Evolutionary conservation across 2,329 filamentous ascomycete species (phyloP), one percentile per base, ranked within the genome.

Genomic region (Rosellinia necatrix): DNA sequence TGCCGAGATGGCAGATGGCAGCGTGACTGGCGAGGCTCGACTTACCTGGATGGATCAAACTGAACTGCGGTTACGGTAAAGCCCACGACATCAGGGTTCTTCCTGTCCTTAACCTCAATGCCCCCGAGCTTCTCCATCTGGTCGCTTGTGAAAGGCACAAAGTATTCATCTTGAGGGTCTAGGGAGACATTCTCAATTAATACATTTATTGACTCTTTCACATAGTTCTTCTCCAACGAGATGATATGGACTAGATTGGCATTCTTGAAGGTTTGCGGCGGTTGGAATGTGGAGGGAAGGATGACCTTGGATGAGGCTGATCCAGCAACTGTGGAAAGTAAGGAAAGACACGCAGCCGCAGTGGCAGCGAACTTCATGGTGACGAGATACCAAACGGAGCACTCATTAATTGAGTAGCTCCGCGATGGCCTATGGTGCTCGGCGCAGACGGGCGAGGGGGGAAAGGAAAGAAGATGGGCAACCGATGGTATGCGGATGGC

Each of bases 221-320:
- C 86, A 69, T 94, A 97, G 65, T 86, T 90, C 81, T 97, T 97
- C 76, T 97, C 93, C 56, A 97, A 76, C 64, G 96, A 96, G 70
- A 96, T 88, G 62, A 89, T 87, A 68, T 94, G 90, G 48, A 97
- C 89, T 25, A 97, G 76, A 73, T 99, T 97, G 74, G 82, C 83
- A 75, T 99, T 97, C 78, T 92, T 91, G 79, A 96, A 99, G 64
- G 92, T 90, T 72, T 91, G 90, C 12, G 92, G 89, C 50, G 93
- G 92, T 74, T 84, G 88, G 79, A 97, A 96, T 59, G 81, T 80
- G 65, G 83, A 74, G 38, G 86, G 84, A 59, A 85, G 78, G 52
- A 79, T 80, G 67, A 81, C 73, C 72, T 84, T 84, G 62, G 85
- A 82, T 54, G 82, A 79, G 64, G 81, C 76, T 56, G 75, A 67